Percentiles rank a stretch among this genome's conserved stretches.
phyloP scores from a whole-genome alignment of 1,284 basidiomycete genomes.

The Ceratobasidium sp. region DNA sequence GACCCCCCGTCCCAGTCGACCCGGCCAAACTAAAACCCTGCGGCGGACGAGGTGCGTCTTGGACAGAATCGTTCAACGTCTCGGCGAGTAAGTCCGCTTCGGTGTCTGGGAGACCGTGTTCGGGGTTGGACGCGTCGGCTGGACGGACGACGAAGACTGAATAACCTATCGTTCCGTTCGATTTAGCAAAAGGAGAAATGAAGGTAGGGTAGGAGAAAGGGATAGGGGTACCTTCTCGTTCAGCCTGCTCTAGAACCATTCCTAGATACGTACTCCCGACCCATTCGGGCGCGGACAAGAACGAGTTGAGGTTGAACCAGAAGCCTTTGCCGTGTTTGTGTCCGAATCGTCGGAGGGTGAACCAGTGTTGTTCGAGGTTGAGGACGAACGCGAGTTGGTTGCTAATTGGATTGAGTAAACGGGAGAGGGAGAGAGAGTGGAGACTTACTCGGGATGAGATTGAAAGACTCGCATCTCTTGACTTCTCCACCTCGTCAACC shows the following conservation, averaged over 20 bases:
- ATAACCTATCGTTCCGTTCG: slow-evolving; percentile 72
- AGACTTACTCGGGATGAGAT: slow-evolving; percentile 79
- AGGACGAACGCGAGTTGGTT: slow-evolving; percentile 90
- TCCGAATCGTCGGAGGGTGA: slow-evolving; percentile 88
- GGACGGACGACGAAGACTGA: slow-evolving; percentile 87
- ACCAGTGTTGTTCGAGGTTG: slow-evolving; percentile 91
- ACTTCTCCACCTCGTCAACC: slow-evolving; percentile 86
- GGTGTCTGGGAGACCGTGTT: slow-evolving; percentile 68
- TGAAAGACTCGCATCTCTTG: slow-evolving; percentile 85
- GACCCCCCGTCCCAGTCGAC: background rate
- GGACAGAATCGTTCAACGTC: slow-evolving; percentile 68
- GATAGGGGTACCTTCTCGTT: slow-evolving; percentile 73
- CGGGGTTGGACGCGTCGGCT: slow-evolving; percentile 62
- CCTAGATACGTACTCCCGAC: slow-evolving; percentile 86
- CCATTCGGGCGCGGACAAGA: slow-evolving; percentile 80
- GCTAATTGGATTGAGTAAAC: slow-evolving; percentile 60
- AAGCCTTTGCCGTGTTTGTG: slow-evolving; percentile 69
- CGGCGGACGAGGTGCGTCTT: slow-evolving; percentile 51
- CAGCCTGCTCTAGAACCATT: slow-evolving; percentile 90
- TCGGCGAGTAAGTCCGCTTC: slow-evolving; percentile 76
- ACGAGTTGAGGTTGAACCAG: slow-evolving; percentile 95
- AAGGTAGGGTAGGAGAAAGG: background rate
- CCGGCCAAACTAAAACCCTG: background rate
- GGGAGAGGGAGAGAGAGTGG: background rate
- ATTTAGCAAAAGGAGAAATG: background rate